phyloP scores from a whole-genome alignment of 1,284 basidiomycete species.

The Ustilago crameri region DNA sequence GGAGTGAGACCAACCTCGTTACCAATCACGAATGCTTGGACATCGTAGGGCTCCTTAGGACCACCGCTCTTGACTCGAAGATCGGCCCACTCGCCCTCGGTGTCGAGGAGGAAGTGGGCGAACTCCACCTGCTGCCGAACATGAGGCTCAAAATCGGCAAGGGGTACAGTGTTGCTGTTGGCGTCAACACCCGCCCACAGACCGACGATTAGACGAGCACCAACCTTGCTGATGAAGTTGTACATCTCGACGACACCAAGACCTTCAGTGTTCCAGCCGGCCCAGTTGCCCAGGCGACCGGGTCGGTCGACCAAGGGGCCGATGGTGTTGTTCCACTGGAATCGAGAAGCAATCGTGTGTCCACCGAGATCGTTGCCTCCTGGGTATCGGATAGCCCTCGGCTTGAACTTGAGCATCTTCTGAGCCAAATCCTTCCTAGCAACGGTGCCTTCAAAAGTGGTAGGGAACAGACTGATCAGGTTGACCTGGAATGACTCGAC shows the following conservation, averaged over 20 bases:
- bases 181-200: slow-evolving; percentile 74
- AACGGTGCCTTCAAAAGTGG: slow-evolving; percentile 39
- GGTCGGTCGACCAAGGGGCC: slow-evolving; percentile 71
- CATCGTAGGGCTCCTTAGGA: slow-evolving; percentile 72
- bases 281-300: slow-evolving; percentile 73
- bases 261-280: slow-evolving; percentile 69
- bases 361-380: slow-evolving; percentile 74
- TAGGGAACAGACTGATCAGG: slow-evolving; percentile 52
- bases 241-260: slow-evolving; percentile 76
- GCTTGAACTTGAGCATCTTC: slow-evolving; percentile 74
- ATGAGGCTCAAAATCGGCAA: slow-evolving; percentile 73
- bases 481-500: slow-evolving; percentile 44
- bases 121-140: slow-evolving; percentile 70
- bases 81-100: slow-evolving; percentile 31
- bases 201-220: slow-evolving; percentile 74
- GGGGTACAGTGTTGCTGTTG: slow-evolving; percentile 69
- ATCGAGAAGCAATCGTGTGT: slow-evolving; percentile 72
- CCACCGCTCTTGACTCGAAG: slow-evolving; percentile 43
- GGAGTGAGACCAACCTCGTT: slow-evolving; percentile 69
- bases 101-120: slow-evolving; percentile 49
- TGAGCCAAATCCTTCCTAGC: slow-evolving; percentile 74
- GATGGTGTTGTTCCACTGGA: slow-evolving; percentile 78
- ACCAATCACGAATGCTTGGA: slow-evolving; percentile 75
- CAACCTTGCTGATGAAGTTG: slow-evolving; percentile 75
- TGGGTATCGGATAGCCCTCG: slow-evolving; percentile 77